These are phyloP conservation scores for Pseudovirgaria hyperparasitica DNA, from an alignment of 2,329 filamentous ascomycete genomes.

Conservation along the genomic window DNA sequence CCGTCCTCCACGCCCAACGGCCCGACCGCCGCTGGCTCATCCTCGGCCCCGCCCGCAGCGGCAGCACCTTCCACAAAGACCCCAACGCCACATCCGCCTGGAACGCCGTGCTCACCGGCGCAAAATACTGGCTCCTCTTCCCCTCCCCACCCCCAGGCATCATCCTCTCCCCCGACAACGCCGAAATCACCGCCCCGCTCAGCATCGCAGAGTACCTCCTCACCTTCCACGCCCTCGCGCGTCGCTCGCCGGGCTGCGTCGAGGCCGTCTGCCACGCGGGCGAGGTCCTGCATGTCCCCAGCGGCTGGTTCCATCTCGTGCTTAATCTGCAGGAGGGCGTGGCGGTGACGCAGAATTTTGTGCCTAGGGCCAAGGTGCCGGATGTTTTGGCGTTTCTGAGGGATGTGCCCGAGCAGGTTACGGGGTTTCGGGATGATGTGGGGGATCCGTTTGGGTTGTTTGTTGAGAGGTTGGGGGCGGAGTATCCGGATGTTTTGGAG, in stretches of 20 bases:
- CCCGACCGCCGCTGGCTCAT: constrained; percentile 91
- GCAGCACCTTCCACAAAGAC: constrained; percentile 89
- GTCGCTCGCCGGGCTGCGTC: constrained; percentile 59
- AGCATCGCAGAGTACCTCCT: constrained; percentile 96
- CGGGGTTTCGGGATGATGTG: constrained; percentile 65
- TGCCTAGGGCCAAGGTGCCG: constrained; percentile 59
- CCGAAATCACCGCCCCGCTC: constrained; percentile 84
- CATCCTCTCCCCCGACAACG: constrained; percentile 76
- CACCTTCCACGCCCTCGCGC: constrained; percentile 74
- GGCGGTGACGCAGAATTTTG: constrained; percentile 91
- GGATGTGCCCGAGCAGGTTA: constrained; percentile 75
- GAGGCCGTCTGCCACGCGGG: constrained; percentile 77
- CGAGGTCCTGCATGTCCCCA: constrained; percentile 84
- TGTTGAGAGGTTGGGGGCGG: constrained; percentile 49
- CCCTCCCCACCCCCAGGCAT: constrained; percentile 79
- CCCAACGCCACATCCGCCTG: constrained; percentile 67
- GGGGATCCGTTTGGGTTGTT: constrained; percentile 65
- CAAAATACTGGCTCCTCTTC: constrained; percentile 99
- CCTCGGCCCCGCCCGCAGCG: constrained; percentile 72
- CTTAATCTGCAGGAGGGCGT: constrained; percentile 77
- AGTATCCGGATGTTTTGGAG: constrained; percentile 51
- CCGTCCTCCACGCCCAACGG: constrained; percentile 60
- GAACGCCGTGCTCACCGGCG: constrained; percentile 83
- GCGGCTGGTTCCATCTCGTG: constrained; percentile 94
- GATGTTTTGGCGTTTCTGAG: constrained; percentile 69